phyloP scores from a whole-genome alignment of 129 eudicot genomes.

The Ambrosia trifida region DNA sequence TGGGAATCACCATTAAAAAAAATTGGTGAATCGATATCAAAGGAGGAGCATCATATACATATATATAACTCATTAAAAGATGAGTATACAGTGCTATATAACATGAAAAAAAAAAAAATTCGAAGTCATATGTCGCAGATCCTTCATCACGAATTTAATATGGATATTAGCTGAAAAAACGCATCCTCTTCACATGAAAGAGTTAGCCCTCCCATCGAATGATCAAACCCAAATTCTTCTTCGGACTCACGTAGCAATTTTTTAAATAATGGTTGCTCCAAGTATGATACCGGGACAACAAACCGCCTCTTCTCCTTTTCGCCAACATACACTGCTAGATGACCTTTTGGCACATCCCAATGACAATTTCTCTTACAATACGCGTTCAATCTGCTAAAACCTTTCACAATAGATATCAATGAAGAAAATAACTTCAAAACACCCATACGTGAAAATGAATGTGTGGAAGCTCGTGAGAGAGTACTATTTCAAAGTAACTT shows the following conservation, averaged over 20 bases:
- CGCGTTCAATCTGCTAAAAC: constrained; percentile 19
- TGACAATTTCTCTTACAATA: not conserved
- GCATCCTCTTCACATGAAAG: not conserved
- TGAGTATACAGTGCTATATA: too few relatives aligned
- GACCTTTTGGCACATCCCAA: constrained; percentile 29
- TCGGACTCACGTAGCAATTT: not conserved
- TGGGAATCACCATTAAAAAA: too few relatives aligned
- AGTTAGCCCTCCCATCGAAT: not conserved
- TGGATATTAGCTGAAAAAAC: not conserved
- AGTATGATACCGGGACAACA: constrained; percentile 7
- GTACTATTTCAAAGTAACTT: not conserved
- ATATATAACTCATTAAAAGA: too few relatives aligned
- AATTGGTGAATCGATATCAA: too few relatives aligned
- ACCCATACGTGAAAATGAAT: constrained; percentile 10
- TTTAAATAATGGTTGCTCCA: not conserved
- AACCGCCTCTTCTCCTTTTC: constrained; percentile 14
- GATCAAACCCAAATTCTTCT: not conserved
- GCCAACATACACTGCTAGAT: constrained; percentile 23
- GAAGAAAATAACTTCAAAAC: constrained; percentile 11
- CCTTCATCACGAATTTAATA: not conserved
- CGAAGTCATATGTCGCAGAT: too few relatives aligned
- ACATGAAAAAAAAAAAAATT: too few relatives aligned
- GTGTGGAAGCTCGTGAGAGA: not conserved
- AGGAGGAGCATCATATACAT: too few relatives aligned
- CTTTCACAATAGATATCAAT: not conserved